Percentiles rank a stretch among this genome's conserved stretches.
These are phyloP conservation scores for Ogataea hybrid DNA, from an alignment of 1,139 yeast genomes.

Conservation along the genomic window DNA sequence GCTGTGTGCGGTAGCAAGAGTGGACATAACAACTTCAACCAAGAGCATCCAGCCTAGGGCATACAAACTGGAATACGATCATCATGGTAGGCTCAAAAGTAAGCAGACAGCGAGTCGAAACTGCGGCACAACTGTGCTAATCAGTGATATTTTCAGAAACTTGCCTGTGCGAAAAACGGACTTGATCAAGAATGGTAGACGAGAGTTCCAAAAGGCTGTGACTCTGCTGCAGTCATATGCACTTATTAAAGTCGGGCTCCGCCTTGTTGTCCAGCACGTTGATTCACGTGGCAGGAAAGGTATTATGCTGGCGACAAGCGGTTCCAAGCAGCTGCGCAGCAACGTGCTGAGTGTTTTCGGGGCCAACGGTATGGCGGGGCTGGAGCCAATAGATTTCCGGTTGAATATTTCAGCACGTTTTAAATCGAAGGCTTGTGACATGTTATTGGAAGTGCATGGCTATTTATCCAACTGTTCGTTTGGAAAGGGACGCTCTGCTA, in stretches of 20 bases:
- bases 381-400: constrained; percentile 45
- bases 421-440: constrained; percentile 20
- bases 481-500: constrained; percentile 69
- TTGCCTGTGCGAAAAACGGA: constrained; percentile 77
- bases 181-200: constrained; percentile 61
- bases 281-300: constrained; percentile 48
- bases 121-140: constrained; percentile 56
- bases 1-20: constrained; percentile 50
- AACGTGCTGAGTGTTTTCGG: constrained; percentile 74
- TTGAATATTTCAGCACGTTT: constrained; percentile 22
- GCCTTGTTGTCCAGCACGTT: constrained; percentile 58
- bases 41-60: constrained; percentile 54
- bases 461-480: constrained; percentile 70
- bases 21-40: constrained; percentile 57
- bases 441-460: constrained; percentile 48
- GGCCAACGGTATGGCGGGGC: constrained; percentile 54
- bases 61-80: constrained; percentile 48
- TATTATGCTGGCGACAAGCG: constrained; percentile 49
- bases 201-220: constrained; percentile 70
- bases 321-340: constrained; percentile 44
- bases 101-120: constrained; percentile 47
- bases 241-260: constrained; percentile 54
- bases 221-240: constrained; percentile 66
- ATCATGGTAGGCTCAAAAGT: constrained; percentile 47
- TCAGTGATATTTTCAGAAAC: constrained; percentile 54